Percentiles rank a stretch among this genome's conserved stretches.
Evolutionary conservation across 176 grass and related monocot genomes (phyloP).

Genomic region (Urochloa ruziziensis): DNA sequence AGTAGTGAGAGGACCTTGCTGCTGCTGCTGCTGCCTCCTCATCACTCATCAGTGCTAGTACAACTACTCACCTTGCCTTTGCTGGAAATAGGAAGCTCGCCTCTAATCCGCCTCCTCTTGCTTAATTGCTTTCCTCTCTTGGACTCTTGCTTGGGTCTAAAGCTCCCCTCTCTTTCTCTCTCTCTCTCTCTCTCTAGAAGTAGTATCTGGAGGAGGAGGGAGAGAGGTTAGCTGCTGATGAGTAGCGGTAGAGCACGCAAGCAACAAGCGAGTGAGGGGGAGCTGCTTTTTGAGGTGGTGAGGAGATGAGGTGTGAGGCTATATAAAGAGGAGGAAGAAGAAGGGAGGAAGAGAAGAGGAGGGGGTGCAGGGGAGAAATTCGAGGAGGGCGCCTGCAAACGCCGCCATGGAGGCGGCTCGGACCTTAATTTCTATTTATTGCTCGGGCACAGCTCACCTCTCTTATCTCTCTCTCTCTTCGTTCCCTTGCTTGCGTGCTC

Average conservation of each 20-base stretch:
- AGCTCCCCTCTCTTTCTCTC: background rate
- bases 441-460: constrained; percentile 35
- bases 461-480: constrained; percentile 15
- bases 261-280: constrained; percentile 2
- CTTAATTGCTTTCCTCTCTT: constrained; percentile 24
- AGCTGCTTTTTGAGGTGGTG: constrained; percentile 38
- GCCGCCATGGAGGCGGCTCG: constrained; percentile 70
- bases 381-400: constrained; percentile 74
- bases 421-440: constrained; percentile 85
- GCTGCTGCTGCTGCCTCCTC: constrained; percentile 6
- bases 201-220: constrained; percentile 27
- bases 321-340: constrained; percentile 49
- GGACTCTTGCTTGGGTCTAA: background rate
- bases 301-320: constrained; percentile 26
- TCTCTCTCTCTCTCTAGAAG: constrained; percentile 6
- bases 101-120: constrained; percentile 24
- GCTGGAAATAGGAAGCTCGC: constrained; percentile 33
- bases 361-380: constrained; percentile 42
- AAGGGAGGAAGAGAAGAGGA: background rate
- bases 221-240: constrained; percentile 1
- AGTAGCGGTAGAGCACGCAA: constrained; percentile 5
- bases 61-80: constrained; percentile 42
- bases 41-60: constrained; percentile 1
- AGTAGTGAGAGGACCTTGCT: constrained; percentile 8
- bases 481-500: constrained; percentile 14